A percentile compares a stretch with the other conserved stretches of the same genome.
These are phyloP conservation scores for Vigna trinervia DNA, from an alignment of 306 rosid genomes.

Conservation along the genomic window DNA sequence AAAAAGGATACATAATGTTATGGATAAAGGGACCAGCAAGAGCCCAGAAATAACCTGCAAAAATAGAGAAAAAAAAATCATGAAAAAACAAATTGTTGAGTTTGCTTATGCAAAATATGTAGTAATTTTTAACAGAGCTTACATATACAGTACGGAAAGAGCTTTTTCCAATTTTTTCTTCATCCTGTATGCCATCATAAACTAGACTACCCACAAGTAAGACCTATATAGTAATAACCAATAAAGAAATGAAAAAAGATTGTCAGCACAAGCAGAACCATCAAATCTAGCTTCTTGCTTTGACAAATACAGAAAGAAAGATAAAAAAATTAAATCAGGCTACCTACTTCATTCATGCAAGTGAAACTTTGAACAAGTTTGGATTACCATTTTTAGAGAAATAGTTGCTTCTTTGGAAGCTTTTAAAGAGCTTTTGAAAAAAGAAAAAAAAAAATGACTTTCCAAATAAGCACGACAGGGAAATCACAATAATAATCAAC, in stretches of 20 bases:
- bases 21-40: constrained; percentile 72
- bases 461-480: background rate
- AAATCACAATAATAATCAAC: constrained; percentile 31
- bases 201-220: constrained; percentile 86
- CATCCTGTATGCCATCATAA: constrained; percentile 63
- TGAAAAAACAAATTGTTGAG: constrained; percentile 45
- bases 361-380: background rate
- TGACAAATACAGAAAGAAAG: constrained; percentile 14
- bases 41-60: constrained; percentile 83
- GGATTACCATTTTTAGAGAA: background rate
- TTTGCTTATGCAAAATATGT: constrained; percentile 28
- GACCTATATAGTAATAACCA: constrained; percentile 60
- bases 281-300: constrained; percentile 17
- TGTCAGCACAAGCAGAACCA: constrained; percentile 35
- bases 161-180: constrained; percentile 64
- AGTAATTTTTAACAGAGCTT: constrained; percentile 42
- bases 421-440: background rate
- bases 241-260: constrained; percentile 21
- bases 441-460: background rate
- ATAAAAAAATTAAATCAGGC: background rate
- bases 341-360: constrained; percentile 20
- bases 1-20: constrained; percentile 75
- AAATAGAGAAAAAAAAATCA: constrained; percentile 35
- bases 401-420: background rate
- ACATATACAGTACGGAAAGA: constrained; percentile 81